Evolutionary conservation across 257 asterid species (phyloP).

Genomic region (Solanum sparsipilum): DNA sequence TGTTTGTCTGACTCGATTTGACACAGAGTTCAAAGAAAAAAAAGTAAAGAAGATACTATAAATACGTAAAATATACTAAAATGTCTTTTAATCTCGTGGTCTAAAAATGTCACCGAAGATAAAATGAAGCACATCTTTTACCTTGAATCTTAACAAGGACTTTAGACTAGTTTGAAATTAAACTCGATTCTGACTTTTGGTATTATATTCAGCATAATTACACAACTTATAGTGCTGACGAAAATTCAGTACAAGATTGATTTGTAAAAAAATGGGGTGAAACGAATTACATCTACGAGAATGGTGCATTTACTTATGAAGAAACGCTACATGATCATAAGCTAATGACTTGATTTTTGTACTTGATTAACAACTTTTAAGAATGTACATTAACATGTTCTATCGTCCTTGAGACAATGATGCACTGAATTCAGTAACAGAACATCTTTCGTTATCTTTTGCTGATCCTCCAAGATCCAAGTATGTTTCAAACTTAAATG

Average conservation of each 20-base stretch:
- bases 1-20: background rate
- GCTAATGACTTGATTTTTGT: background rate
- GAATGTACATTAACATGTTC: background rate
- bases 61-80: too few species aligned
- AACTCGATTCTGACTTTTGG: background rate
- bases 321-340: background rate
- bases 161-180: background rate
- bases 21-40: background rate
- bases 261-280: background rate
- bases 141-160: background rate
- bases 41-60: background rate
- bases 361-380: background rate
- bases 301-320: background rate
- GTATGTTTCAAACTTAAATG: conserved; percentile 1
- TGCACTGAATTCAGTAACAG: background rate
- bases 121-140: background rate
- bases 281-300: background rate
- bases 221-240: background rate
- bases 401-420: conserved; percentile 5
- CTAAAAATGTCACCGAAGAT: background rate
- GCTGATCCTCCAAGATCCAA: background rate
- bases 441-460: background rate
- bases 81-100: background rate
- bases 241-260: background rate
- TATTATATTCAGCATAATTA: background rate